Evolutionary conservation across 2,329 filamentous ascomycete species (phyloP), one percentile per base, ranked within the genome.

Genomic region (Xylariomycetidae sp.): DNA sequence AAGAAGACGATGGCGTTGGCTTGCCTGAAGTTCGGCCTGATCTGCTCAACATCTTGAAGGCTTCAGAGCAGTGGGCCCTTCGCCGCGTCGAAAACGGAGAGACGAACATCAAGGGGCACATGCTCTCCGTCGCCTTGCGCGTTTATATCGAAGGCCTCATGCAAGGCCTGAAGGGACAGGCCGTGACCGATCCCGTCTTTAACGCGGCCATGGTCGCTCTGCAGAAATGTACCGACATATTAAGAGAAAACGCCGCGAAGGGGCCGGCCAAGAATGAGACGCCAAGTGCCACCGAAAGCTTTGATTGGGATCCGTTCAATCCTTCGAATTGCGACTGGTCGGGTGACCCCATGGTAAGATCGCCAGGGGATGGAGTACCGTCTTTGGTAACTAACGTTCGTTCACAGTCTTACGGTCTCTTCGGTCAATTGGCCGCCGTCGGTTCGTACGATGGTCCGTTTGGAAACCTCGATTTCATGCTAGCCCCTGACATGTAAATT

Each of bases 91-190:
- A 61, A 28, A 59, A 58, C 0, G 74, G 71, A 2, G 71, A 77
- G 50, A 76, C 71, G 0, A 78, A 77, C 34, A 53, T 70, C 14
- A 78, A 77, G 41, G 68, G 69, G 0, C 67, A 67, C 25, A 30
- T 78, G 13, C 58, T 76, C 10, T 40, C 56, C 2, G 49, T 48
- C 7, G 44, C 66, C 10, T 44, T 71, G 1, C 44, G 44, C 5
- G 58, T 62, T 0, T 62, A 74, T 27, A 54, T 76, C 0, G 55
- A 68, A 4, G 64, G 56, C 0, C 49, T 72, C 2, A 50, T 59
- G 37, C 48, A 45, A 3, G 63, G 67, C 0, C 9, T 62, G 0
- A 38, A 38, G 0, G 55, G 55, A 5, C 50, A 63, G 0, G 59
- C 67, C 6, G 20, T 67, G 1, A 31, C 58, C 0, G 25, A 44